These are phyloP conservation scores for Dissophora ornata DNA, from an alignment of 192 early-diverging fungal genomes.

Conservation along the genomic window DNA sequence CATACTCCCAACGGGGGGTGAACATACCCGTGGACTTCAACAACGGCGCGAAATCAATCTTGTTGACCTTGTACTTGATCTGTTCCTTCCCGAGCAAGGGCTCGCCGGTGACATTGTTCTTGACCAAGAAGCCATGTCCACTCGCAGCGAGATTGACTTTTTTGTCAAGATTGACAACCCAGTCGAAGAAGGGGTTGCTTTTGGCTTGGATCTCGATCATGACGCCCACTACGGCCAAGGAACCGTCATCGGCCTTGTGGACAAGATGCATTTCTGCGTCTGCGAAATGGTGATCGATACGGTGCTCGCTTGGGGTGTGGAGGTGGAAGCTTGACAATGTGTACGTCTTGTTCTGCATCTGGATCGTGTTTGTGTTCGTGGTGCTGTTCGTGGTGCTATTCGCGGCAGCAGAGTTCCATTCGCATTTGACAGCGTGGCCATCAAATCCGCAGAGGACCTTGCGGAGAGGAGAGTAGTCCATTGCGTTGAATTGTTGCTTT, in stretches of 20 bases:
- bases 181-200: slow-evolving; percentile 49
- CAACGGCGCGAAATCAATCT: slow-evolving; percentile 14
- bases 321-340: slow-evolving; percentile 68
- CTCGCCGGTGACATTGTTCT: slow-evolving; percentile 7
- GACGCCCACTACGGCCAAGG: slow-evolving; percentile 62
- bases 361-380: slow-evolving; percentile 16
- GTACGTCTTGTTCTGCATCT: slow-evolving; percentile 48
- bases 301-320: slow-evolving; percentile 72
- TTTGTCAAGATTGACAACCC: slow-evolving; percentile 21
- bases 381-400: neutral
- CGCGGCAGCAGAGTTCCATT: slow-evolving; percentile 4
- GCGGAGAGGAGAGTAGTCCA: slow-evolving; percentile 13
- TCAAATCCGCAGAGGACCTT: slow-evolving; percentile 44
- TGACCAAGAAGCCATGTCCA: slow-evolving; percentile 11
- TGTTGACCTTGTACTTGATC: slow-evolving; percentile 23
- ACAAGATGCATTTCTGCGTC: slow-evolving; percentile 67
- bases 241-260: slow-evolving; percentile 46
- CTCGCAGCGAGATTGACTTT: slow-evolving; percentile 9
- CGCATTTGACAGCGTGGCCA: slow-evolving; percentile 59
- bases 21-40: slow-evolving; percentile 9
- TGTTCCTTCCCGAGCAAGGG: slow-evolving; percentile 2
- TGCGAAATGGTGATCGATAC: slow-evolving; percentile 40
- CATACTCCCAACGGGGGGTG: slow-evolving; percentile 55
- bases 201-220: slow-evolving; percentile 55
- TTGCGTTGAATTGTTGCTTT: neutral